These are phyloP conservation scores for Candida khao-thaluensis DNA, from an alignment of 805 yeast genomes.

Conservation along the genomic window DNA sequence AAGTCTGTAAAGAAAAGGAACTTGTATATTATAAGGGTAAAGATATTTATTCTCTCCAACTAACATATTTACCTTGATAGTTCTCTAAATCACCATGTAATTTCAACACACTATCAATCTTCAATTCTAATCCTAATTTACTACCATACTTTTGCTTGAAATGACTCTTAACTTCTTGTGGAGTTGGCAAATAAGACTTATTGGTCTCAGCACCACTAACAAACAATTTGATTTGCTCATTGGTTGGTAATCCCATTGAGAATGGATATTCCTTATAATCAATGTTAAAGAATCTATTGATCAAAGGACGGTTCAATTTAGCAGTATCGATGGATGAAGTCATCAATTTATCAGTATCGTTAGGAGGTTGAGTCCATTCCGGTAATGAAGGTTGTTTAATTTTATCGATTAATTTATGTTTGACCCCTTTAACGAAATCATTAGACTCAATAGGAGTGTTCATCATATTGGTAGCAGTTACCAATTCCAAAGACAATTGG, in stretches of 20 bases:
- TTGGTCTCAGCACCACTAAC: slow-evolving; percentile 69
- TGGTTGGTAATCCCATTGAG: slow-evolving; percentile 79
- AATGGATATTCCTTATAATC: slow-evolving; percentile 51
- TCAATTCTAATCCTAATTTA: slow-evolving; percentile 60
- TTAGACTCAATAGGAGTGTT: slow-evolving; percentile 49
- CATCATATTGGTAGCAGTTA: slow-evolving; percentile 70
- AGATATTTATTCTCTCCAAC: slow-evolving; percentile 32
- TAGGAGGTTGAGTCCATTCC: slow-evolving; percentile 21
- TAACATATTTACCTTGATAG: slow-evolving; percentile 42
- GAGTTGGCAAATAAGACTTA: slow-evolving; percentile 67
- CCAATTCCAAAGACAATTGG: slow-evolving; percentile 71
- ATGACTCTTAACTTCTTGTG: slow-evolving; percentile 61
- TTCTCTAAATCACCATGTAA: slow-evolving; percentile 50
- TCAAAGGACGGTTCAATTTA: slow-evolving; percentile 35
- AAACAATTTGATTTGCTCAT: slow-evolving; percentile 59
- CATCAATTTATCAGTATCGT: slow-evolving; percentile 22
- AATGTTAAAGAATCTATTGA: slow-evolving; percentile 39
- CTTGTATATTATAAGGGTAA: not conserved
- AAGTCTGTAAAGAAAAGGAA: not conserved
- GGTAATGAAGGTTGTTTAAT: slow-evolving; percentile 46
- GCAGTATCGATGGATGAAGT: slow-evolving; percentile 21
- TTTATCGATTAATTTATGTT: slow-evolving; percentile 62
- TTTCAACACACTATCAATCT: slow-evolving; percentile 58
- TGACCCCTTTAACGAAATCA: slow-evolving; percentile 70
- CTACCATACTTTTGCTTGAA: slow-evolving; percentile 51